phyloP scores from a whole-genome alignment of 2,329 filamentous ascomycete species.

The Metarhizium sp. region DNA sequence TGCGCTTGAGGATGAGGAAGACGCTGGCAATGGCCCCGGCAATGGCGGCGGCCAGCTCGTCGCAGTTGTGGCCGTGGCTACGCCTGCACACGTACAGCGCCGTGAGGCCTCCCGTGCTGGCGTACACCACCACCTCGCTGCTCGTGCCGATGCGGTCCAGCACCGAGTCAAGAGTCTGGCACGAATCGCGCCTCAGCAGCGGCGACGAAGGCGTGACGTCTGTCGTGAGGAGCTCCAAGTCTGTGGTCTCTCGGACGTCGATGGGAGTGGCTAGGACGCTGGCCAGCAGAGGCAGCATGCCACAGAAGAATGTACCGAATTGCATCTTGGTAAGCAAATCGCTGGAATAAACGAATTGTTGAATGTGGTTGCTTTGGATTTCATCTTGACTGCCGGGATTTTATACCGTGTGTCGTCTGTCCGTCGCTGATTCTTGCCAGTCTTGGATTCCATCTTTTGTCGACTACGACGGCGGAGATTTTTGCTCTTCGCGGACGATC shows the following conservation, averaged over 20 bases:
- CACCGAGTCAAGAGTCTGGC: neutral
- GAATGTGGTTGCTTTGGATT: neutral
- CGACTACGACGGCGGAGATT: neutral
- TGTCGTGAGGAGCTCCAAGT: neutral
- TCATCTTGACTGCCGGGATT: neutral
- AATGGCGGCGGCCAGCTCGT: neutral
- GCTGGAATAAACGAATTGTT: neutral
- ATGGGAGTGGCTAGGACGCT: neutral
- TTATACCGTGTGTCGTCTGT: neutral
- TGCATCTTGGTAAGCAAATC: neutral
- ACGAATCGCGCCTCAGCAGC: neutral
- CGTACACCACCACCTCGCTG: neutral
- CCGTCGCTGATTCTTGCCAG: neutral
- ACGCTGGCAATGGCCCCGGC: neutral
- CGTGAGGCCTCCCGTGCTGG: neutral
- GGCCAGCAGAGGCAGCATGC: neutral
- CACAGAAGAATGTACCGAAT: neutral
- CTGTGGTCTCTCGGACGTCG: neutral
- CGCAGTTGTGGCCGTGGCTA: neutral
- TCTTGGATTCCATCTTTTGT: neutral
- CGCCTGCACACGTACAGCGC: neutral
- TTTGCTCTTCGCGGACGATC: neutral
- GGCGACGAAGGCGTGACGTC: neutral
- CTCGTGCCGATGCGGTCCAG: neutral
- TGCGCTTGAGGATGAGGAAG: neutral